Conservation (phyloP, 768 basidiomycete genomes). For the Russula sp. region DNA sequence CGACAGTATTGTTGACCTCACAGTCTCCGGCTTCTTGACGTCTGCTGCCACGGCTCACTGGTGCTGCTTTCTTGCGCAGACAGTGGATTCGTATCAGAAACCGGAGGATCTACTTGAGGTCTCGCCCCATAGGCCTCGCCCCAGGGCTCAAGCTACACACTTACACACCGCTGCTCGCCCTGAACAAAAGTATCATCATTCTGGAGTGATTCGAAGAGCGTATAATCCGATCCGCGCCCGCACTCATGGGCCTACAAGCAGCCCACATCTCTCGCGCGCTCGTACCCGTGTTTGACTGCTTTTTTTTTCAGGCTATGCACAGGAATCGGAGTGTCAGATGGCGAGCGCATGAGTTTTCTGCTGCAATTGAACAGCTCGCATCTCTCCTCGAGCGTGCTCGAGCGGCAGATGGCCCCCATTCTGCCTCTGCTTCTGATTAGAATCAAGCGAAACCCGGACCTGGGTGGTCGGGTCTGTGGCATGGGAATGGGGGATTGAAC, state of each 20-base stretch:
- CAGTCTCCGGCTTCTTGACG: background rate
- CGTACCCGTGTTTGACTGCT: constrained; percentile 68
- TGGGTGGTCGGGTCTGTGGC: no score
- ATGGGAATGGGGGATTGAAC: no score
- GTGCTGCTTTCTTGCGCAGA: constrained; percentile 32
- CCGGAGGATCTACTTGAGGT: constrained; percentile 71
- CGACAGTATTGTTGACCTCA: background rate
- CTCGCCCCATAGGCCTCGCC: constrained; percentile 78
- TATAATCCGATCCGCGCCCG: constrained; percentile 39
- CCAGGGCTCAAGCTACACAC: constrained; percentile 55
- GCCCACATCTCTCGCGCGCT: constrained; percentile 60
- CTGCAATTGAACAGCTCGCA: background rate
- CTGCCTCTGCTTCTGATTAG: no score
- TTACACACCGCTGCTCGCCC: constrained; percentile 46
- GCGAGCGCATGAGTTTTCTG: background rate
- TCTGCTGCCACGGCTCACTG: no score
- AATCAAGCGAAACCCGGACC: no score
- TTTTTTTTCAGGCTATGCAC: constrained; percentile 68
- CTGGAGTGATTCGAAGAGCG: constrained; percentile 76
- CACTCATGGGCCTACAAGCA: constrained; percentile 56
- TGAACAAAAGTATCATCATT: constrained; percentile 78
- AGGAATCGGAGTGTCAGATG: constrained; percentile 44
- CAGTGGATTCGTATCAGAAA: constrained; percentile 76
- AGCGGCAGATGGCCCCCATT: background rate
- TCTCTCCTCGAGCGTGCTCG: background rate